Percentiles rank a stretch among this genome's conserved stretches.
Evolutionary conservation across 768 basidiomycete species (phyloP).

Genomic region (Mycena capillaripes): DNA sequence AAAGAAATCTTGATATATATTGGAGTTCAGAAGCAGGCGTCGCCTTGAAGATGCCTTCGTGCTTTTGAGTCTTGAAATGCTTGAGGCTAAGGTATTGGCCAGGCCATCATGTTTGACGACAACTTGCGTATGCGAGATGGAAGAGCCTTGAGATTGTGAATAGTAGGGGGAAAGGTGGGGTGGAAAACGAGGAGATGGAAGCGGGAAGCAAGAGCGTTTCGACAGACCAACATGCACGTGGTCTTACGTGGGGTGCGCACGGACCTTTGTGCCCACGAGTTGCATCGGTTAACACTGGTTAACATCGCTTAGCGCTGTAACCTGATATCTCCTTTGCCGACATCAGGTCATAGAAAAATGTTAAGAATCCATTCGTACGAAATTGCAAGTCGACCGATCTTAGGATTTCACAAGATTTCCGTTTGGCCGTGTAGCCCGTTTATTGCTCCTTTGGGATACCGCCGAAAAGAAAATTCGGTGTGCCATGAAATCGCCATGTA

Average conservation of each 20-base stretch:
- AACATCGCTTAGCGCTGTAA: not conserved
- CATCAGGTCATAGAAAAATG: constrained; percentile 5
- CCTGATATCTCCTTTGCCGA: constrained; percentile 10
- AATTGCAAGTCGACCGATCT: too few species aligned
- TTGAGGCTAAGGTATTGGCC: too few species aligned
- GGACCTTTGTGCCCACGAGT: not conserved
- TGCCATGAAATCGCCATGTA: too few species aligned
- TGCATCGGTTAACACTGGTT: too few species aligned
- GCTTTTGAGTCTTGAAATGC: not conserved
- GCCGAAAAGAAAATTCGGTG: too few species aligned
- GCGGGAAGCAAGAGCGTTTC: not conserved
- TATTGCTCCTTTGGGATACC: too few species aligned
- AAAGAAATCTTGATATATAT: not conserved
- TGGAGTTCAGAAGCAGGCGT: not conserved
- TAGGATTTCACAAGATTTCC: too few species aligned
- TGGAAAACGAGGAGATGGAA: not conserved
- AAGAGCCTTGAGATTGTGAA: not conserved
- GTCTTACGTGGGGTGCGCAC: not conserved
- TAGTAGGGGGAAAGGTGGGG: not conserved
- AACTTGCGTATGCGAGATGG: not conserved
- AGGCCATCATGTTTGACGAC: too few species aligned
- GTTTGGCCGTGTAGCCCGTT: too few species aligned
- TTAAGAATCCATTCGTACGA: too few species aligned
- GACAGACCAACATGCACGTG: not conserved
- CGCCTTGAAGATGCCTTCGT: not conserved